Conservation (phyloP, 495 filamentous ascomycete species). For the Xylaria grammica region DNA sequence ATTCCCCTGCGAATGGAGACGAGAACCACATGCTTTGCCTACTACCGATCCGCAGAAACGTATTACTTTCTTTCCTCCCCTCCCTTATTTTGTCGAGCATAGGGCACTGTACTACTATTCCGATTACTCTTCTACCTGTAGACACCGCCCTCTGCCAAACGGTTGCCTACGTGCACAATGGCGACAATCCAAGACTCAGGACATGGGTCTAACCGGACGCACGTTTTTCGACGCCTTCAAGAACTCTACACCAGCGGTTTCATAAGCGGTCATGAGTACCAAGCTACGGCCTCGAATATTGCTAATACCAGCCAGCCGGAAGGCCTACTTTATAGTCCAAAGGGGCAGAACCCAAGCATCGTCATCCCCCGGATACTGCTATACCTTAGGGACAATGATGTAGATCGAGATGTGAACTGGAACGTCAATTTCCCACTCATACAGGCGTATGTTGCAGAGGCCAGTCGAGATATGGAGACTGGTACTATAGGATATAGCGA, state of each 20-base stretch:
- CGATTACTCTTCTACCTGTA: background rate
- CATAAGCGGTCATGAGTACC: background rate
- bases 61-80: background rate
- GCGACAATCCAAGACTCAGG: conserved; percentile 9
- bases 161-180: conserved; percentile 8
- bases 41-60: background rate
- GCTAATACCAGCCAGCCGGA: background rate
- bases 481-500: conserved; percentile 32
- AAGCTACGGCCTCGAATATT: background rate
- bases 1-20: conserved; percentile 30
- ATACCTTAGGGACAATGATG: conserved; percentile 33
- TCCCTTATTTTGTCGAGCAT: background rate
- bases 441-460: conserved; percentile 27
- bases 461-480: conserved; percentile 18
- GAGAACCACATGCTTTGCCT: conserved; percentile 19
- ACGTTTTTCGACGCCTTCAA: background rate
- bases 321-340: background rate
- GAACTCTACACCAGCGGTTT: conserved; percentile 11
- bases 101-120: background rate
- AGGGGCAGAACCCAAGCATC: conserved; percentile 13
- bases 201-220: background rate
- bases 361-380: conserved; percentile 25
- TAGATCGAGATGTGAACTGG: conserved; percentile 22
- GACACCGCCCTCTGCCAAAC: conserved; percentile 17
- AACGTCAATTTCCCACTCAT: conserved; percentile 13